These are phyloP conservation scores for Millerozyma acaciae DNA, from an alignment of 805 yeast genomes.

Conservation along the genomic window DNA sequence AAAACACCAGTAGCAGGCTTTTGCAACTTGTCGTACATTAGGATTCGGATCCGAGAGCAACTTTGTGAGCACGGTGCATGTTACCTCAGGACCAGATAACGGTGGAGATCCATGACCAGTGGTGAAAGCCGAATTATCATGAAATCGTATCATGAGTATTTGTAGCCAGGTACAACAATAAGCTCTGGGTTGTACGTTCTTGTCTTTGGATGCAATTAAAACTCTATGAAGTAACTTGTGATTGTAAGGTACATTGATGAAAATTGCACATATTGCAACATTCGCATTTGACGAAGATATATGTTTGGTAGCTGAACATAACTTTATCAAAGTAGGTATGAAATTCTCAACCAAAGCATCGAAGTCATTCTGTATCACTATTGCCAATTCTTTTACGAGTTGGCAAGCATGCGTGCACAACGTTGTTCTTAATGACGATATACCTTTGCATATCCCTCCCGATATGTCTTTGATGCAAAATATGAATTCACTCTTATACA, in stretches of 20 bases:
- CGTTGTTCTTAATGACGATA: slow-evolving; percentile 78
- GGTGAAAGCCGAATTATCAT: slow-evolving; percentile 27
- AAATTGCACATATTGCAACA: slow-evolving; percentile 51
- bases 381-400: slow-evolving; percentile 63
- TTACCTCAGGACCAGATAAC: slow-evolving; percentile 28
- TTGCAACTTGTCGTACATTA: slow-evolving; percentile 69
- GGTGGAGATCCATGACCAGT: slow-evolving; percentile 20
- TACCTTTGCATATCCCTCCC: slow-evolving; percentile 64
- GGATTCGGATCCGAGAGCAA: slow-evolving; percentile 80
- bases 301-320: slow-evolving; percentile 59
- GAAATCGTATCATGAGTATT: slow-evolving; percentile 52
- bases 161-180: slow-evolving; percentile 71
- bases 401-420: slow-evolving; percentile 73
- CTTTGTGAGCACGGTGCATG: slow-evolving; percentile 50
- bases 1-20: slow-evolving; percentile 71
- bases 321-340: slow-evolving; percentile 45
- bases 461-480: slow-evolving; percentile 20
- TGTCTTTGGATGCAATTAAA: slow-evolving; percentile 55
- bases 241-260: slow-evolving; percentile 53
- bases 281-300: slow-evolving; percentile 59
- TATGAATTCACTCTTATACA: slow-evolving; percentile 38
- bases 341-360: slow-evolving; percentile 51
- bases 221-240: slow-evolving; percentile 50
- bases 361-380: slow-evolving; percentile 33
- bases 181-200: slow-evolving; percentile 65